phyloP scores from a whole-genome alignment of 768 basidiomycete species.

The Boletellus ananiceps region DNA sequence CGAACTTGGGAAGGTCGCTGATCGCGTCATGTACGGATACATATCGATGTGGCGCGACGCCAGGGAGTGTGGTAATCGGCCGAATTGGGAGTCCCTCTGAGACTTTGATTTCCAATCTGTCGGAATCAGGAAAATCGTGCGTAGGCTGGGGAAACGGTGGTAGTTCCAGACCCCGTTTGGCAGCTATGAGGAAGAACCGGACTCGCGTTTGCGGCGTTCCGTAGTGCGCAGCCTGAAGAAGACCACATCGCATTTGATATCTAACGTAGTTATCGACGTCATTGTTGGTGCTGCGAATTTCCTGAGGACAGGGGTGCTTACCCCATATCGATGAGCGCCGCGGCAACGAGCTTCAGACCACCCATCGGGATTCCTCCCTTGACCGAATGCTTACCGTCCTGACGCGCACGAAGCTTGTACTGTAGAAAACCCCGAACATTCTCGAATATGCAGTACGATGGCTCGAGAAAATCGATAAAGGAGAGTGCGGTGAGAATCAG shows the following conservation, averaged over 20 bases:
- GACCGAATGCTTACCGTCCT: constrained; percentile 39
- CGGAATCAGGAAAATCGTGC: constrained; percentile 37
- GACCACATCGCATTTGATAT: constrained; percentile 40
- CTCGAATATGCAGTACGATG: constrained; percentile 44
- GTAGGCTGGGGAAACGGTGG: constrained; percentile 41
- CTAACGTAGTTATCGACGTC: constrained; percentile 18
- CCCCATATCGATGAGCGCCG: constrained; percentile 64
- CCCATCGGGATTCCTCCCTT: constrained; percentile 69
- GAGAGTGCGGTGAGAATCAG: constrained; percentile 56
- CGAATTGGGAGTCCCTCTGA: constrained; percentile 36
- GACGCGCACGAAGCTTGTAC: constrained; percentile 37
- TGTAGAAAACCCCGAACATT: constrained; percentile 45
- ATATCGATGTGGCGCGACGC: constrained; percentile 51
- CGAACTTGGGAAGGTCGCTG: constrained; percentile 63
- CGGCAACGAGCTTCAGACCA: constrained; percentile 62
- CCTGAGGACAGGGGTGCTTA: constrained; percentile 27
- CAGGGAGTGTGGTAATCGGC: constrained; percentile 44
- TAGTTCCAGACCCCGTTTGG: constrained; percentile 33
- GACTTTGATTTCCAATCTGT: constrained; percentile 49
- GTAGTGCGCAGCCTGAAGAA: constrained; percentile 47
- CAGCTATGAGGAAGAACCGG: constrained; percentile 47
- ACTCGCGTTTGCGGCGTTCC: constrained; percentile 44
- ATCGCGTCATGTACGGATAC: constrained; percentile 73
- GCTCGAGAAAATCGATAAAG: constrained; percentile 39
- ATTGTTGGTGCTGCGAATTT: background rate